Conservation (phyloP, 176 grass and related monocot species). For the Carex littledalei region DNA sequence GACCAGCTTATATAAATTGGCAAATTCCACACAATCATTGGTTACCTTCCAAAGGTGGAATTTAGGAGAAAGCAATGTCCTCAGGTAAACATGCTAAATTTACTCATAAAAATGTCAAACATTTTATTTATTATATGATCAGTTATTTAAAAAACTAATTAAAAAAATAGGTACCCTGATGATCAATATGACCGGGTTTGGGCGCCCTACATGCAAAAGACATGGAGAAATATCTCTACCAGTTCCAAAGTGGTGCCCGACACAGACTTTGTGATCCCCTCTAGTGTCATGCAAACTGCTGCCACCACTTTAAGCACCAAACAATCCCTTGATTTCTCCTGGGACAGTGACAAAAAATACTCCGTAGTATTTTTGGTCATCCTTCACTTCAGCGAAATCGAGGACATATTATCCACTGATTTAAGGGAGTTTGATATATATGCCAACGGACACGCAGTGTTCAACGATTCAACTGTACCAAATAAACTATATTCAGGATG, state of each 20-base stretch:
- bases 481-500: neutral
- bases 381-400: neutral
- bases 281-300: neutral
- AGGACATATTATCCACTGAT: neutral
- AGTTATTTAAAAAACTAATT: neutral
- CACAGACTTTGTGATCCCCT: neutral
- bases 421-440: neutral
- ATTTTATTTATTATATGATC: neutral
- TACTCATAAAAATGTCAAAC: slow-evolving; percentile 18
- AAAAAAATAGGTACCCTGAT: neutral
- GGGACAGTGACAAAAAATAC: neutral
- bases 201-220: neutral
- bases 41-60: neutral
- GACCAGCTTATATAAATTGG: slow-evolving; percentile 16
- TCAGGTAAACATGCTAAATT: slow-evolving; percentile 14
- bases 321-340: neutral
- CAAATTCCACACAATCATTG: slow-evolving; percentile 31
- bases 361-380: neutral
- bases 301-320: neutral
- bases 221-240: neutral
- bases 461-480: neutral
- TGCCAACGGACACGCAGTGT: neutral
- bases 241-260: neutral
- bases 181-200: neutral
- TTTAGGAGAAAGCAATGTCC: slow-evolving; percentile 11